Evolutionary conservation across 2,329 filamentous ascomycete genomes (phyloP).

Genomic region (Xylaria sp.): DNA sequence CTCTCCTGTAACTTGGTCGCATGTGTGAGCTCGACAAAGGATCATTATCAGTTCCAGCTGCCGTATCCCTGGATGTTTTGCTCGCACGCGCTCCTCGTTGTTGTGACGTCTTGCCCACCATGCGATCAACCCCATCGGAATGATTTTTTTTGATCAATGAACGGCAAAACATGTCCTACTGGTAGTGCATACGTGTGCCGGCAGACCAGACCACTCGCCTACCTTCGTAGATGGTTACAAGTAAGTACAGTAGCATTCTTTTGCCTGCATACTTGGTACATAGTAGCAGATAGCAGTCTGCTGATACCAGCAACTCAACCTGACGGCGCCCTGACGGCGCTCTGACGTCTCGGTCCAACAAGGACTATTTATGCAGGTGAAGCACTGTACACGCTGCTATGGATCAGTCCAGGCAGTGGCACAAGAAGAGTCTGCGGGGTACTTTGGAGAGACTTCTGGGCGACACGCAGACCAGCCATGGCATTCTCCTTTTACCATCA

Average conservation of each 20-base stretch:
- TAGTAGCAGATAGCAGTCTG: too few relatives aligned
- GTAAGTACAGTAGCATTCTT: too few relatives aligned
- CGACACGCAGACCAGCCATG: conserved; percentile 31
- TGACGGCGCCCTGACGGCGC: conserved; percentile 10
- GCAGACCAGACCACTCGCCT: too few relatives aligned
- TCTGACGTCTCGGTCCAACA: conserved; percentile 11
- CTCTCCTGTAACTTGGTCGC: not conserved
- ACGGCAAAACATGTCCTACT: too few relatives aligned
- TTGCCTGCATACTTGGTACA: too few relatives aligned
- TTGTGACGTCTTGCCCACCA: conserved; percentile 23
- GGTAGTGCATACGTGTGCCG: too few relatives aligned
- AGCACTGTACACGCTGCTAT: too few relatives aligned
- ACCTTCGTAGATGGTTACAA: too few relatives aligned
- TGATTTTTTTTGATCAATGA: too few relatives aligned
- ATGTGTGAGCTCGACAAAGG: not conserved
- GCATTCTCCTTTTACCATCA: conserved; percentile 37
- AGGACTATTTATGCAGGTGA: not conserved
- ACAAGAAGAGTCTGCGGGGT: conserved; percentile 22
- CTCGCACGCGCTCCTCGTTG: not conserved
- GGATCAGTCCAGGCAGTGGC: conserved; percentile 13
- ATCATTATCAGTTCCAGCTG: conserved; percentile 2
- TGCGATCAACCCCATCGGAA: too few relatives aligned
- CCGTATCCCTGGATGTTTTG: not conserved
- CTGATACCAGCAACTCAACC: too few relatives aligned
- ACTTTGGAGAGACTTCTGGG: conserved; percentile 35